phyloP scores from a whole-genome alignment of 495 filamentous ascomycete genomes.

The Aspergillus taichungensis region DNA sequence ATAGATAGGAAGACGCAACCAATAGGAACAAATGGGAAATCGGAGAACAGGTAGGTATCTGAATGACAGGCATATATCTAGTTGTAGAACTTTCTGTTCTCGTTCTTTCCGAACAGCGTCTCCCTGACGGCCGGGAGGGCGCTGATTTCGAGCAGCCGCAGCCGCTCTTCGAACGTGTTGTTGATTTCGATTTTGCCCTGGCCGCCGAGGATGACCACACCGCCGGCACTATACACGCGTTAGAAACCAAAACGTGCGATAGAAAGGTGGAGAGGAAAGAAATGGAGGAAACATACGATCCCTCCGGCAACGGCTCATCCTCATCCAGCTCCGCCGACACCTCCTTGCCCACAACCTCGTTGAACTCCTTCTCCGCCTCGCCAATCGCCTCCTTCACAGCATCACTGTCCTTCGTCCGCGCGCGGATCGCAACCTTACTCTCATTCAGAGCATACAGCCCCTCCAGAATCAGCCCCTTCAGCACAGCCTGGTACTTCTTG shows the following conservation, averaged over 20 bases:
- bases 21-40: slow-evolving; percentile 2
- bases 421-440: slow-evolving; percentile 59
- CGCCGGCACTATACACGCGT: slow-evolving; percentile 59
- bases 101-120: slow-evolving; percentile 83
- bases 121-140: slow-evolving; percentile 78
- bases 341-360: slow-evolving; percentile 56
- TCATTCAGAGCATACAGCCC: slow-evolving; percentile 83
- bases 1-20: slow-evolving; percentile 14
- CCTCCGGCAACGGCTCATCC: slow-evolving; percentile 68
- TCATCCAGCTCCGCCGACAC: slow-evolving; percentile 67
- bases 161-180: slow-evolving; percentile 91
- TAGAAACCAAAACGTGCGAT: slow-evolving; percentile 11
- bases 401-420: slow-evolving; percentile 70
- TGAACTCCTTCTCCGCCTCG: slow-evolving; percentile 69
- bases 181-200: slow-evolving; percentile 96
- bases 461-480: slow-evolving; percentile 79
- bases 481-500: slow-evolving; percentile 59
- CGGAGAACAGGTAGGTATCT: slow-evolving; percentile 3
- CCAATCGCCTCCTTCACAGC: slow-evolving; percentile 64
- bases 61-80: slow-evolving; percentile 35
- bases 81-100: slow-evolving; percentile 88
- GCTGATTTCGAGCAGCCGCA: slow-evolving; percentile 74
- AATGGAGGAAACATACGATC: slow-evolving; percentile 55
- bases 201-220: slow-evolving; percentile 68
- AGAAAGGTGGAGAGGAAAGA: not conserved